These are phyloP conservation scores for Syncephalastrum racemosum DNA, from an alignment of 371 early-diverging fungal genomes.

Conservation along the genomic window DNA sequence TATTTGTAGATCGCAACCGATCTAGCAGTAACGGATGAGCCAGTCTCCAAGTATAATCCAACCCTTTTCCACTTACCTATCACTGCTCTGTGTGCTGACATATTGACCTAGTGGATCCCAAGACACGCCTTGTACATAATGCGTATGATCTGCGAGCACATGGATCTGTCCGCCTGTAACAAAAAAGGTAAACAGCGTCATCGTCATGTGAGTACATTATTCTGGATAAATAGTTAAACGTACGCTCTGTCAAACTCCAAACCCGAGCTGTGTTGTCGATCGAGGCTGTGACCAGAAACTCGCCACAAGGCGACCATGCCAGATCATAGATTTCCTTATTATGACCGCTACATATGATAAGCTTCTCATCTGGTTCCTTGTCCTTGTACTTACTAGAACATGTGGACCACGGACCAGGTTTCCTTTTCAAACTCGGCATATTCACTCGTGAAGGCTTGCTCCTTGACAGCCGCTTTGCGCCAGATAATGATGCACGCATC, in stretches of 20 bases:
- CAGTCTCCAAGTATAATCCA: neutral
- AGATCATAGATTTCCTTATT: slow-evolving; percentile 87
- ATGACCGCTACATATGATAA: slow-evolving; percentile 36
- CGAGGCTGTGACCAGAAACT: slow-evolving; percentile 84
- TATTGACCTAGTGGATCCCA: slow-evolving; percentile 94
- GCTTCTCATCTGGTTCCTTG: neutral
- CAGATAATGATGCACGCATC: slow-evolving; percentile 89
- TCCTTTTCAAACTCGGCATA: slow-evolving; percentile 44
- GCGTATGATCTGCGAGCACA: slow-evolving; percentile 82
- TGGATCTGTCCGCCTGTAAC: slow-evolving; percentile 71
- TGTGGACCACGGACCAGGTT: slow-evolving; percentile 58
- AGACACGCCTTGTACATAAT: slow-evolving; percentile 94
- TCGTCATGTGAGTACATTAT: neutral
- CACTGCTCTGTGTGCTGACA: slow-evolving; percentile 91
- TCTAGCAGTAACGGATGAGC: slow-evolving; percentile 22
- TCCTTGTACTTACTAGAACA: slow-evolving; percentile 41
- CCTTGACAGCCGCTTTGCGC: slow-evolving; percentile 52
- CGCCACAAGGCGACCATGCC: slow-evolving; percentile 94
- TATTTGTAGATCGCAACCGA: slow-evolving; percentile 53
- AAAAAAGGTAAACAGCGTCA: neutral
- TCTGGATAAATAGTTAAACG: slow-evolving; percentile 11
- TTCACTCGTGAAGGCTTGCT: slow-evolving; percentile 31
- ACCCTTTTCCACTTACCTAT: slow-evolving; percentile 57
- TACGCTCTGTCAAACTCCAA: slow-evolving; percentile 81
- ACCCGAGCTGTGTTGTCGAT: slow-evolving; percentile 92